phyloP scores from a whole-genome alignment of 768 basidiomycete genomes.

The Rossbeevera mucosa region DNA sequence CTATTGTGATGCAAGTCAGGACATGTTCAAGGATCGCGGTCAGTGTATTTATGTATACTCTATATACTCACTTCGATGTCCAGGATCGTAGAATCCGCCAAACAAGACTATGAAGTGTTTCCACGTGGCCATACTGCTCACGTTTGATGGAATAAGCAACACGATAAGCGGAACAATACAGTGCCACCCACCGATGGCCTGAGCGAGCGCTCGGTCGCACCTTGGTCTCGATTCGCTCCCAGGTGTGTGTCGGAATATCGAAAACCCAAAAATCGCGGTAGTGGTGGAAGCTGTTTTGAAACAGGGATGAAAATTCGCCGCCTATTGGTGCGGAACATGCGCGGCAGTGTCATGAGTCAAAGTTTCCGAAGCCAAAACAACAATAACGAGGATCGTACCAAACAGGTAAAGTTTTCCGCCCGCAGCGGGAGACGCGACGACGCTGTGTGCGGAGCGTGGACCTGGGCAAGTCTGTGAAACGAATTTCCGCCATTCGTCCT shows the following conservation, averaged over 20 bases:
- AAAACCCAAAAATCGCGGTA: conserved; percentile 90
- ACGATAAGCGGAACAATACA: background rate
- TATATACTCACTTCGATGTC: conserved; percentile 55
- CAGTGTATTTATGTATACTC: too few species aligned
- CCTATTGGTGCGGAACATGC: conserved; percentile 34
- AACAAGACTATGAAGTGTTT: conserved; percentile 85
- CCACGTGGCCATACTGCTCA: conserved; percentile 78
- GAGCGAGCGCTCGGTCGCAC: conserved; percentile 73
- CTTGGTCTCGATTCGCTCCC: conserved; percentile 90
- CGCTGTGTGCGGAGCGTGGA: conserved; percentile 83
- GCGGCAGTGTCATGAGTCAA: background rate
- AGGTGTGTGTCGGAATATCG: conserved; percentile 69
- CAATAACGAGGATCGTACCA: conserved; percentile 42
- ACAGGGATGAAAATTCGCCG: conserved; percentile 81
- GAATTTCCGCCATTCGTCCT: conserved; percentile 90
- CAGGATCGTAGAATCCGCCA: conserved; percentile 88
- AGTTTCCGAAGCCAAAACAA: background rate
- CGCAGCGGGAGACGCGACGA: conserved; percentile 65
- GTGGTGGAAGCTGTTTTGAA: conserved; percentile 83
- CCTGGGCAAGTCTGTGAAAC: conserved; percentile 82
- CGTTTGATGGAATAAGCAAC: background rate
- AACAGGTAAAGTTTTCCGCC: conserved; percentile 86
- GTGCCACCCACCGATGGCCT: conserved; percentile 59
- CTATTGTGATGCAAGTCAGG: conserved; percentile 31
- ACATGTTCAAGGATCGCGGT: background rate